Evolutionary conservation across 257 asterid genomes (phyloP), one percentile per base, ranked within the genome.

Genomic region (Paraleonurus japonicus): DNA sequence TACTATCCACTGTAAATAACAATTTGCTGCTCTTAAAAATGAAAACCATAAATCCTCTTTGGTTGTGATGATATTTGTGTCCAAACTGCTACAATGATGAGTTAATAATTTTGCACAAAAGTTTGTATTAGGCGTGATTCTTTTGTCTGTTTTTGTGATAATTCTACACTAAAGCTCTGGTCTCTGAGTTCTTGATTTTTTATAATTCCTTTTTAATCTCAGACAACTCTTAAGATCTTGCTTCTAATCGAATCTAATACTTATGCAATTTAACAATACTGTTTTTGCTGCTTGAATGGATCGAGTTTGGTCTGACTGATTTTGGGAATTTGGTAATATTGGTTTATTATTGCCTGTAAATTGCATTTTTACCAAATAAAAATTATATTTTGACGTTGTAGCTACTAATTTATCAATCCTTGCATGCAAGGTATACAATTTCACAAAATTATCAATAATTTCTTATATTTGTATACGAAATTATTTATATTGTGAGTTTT

Each of bases 1-100:
- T 67, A 75, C 27, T 27, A 9, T 30, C 70, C 30, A 48, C 28
- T 43, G 65, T 28, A 20, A 69, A 55, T 30, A 62, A 30, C 9
- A 17, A 26, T 23, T 13, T 3, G 9, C 0, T 20, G 30, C 39
- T 23, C 51, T 45, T 16, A 33, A 67, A 67, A 47, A 73, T 35
- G 41, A 47, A 65, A 27, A 59, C 4, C 16, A 27, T 12, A 15
- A 26, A 5, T 11, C 20, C 37, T 13, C 33, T 67, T 19, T 8
- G 19, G 28, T 64, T 37, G 1, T 22, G 55, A 47, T 47, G 5
- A 71, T 10, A 47, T 47, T 47, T 47, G 54, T 47, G 22, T 16
- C 22, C 13, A 13, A 12, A 43, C 17, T 43, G 37, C 0, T 8
- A 32, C 37, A 32, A 32, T 32, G 37, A 5, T 32, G 37, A 4